Conservation (phyloP, 2,329 filamentous ascomycete genomes). For the Pestalotiopsis sp. region DNA sequence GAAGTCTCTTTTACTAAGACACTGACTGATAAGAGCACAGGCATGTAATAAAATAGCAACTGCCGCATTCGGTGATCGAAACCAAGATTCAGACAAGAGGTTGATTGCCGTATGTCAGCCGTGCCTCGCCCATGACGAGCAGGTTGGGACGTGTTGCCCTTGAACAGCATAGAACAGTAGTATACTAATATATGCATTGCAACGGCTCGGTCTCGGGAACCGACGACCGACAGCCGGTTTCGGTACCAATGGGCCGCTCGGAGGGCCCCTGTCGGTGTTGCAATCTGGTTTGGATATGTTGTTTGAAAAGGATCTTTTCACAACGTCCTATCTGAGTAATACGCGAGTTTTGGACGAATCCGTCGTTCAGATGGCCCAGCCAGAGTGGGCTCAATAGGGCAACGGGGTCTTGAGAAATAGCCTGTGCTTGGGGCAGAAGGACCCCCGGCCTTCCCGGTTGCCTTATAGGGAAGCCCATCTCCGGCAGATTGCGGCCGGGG, state of each 20-base stretch:
- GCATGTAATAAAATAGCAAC: not conserved
- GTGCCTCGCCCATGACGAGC: not conserved
- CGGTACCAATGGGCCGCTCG: not conserved
- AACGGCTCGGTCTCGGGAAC: not conserved
- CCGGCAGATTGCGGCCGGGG: not conserved
- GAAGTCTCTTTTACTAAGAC: not conserved
- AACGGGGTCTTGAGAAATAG: not conserved
- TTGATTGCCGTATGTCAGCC: not conserved
- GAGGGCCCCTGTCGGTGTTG: not conserved
- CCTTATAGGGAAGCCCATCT: slow-evolving; percentile 8
- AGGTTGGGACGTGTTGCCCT: not conserved
- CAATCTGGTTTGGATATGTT: not conserved
- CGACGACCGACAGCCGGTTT: not conserved
- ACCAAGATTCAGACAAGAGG: not conserved
- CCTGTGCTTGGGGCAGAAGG: not conserved
- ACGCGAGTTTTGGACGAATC: not conserved
- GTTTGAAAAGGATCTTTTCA: not conserved
- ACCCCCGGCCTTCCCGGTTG: not conserved
- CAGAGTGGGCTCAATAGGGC: not conserved
- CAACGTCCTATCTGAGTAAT: not conserved
- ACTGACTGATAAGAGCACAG: not conserved
- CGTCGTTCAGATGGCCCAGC: not conserved
- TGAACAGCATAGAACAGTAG: not conserved
- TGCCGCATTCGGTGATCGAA: not conserved
- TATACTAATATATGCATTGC: not conserved